Percentiles rank a stretch among this genome's conserved stretches.
Conservation (phyloP, 208 protist genomes). For the Trypanosoma rangeli region DNA sequence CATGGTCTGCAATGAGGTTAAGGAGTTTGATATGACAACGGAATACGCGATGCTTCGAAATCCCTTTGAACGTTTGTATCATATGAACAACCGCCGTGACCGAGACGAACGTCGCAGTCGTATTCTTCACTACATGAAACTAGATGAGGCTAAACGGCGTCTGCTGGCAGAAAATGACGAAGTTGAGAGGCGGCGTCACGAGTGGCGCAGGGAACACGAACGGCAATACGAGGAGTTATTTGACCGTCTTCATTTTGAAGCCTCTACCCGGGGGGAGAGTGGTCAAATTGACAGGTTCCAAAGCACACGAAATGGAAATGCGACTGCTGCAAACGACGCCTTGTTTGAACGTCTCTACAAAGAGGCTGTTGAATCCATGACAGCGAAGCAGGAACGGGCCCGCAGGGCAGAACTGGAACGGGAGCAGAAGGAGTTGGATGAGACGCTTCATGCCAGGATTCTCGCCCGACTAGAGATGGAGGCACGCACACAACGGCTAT, state of each 20-base stretch:
- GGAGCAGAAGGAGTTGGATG: conserved; percentile 49
- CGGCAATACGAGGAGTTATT: conserved; percentile 37
- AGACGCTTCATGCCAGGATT: conserved; percentile 54
- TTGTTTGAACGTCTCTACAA: conserved; percentile 39
- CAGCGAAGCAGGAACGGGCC: conserved; percentile 19
- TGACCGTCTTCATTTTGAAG: conserved; percentile 55
- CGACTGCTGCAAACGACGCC: conserved; percentile 4
- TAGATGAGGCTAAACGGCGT: conserved; percentile 50
- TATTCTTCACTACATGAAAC: conserved; percentile 45
- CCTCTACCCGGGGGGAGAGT: conserved; percentile 8
- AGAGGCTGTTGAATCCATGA: conserved; percentile 24
- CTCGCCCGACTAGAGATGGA: conserved; percentile 41
- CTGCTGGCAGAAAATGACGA: conserved; percentile 58
- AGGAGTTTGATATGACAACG: conserved; percentile 9
- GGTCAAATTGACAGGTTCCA: not conserved
- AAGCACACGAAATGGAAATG: not conserved
- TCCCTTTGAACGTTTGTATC: conserved; percentile 75
- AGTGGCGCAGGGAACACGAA: conserved; percentile 21
- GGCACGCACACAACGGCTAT: conserved; percentile 24
- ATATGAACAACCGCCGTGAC: conserved; percentile 82
- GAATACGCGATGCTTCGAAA: conserved; percentile 29
- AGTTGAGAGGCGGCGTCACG: conserved; percentile 30
- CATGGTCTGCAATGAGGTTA: conserved; percentile 9
- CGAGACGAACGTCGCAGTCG: conserved; percentile 57
- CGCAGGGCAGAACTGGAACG: conserved; percentile 30